Base-by-base conservation (phyloP, 345 rosid genomes). In the Bruguiera sexangula region DNA sequence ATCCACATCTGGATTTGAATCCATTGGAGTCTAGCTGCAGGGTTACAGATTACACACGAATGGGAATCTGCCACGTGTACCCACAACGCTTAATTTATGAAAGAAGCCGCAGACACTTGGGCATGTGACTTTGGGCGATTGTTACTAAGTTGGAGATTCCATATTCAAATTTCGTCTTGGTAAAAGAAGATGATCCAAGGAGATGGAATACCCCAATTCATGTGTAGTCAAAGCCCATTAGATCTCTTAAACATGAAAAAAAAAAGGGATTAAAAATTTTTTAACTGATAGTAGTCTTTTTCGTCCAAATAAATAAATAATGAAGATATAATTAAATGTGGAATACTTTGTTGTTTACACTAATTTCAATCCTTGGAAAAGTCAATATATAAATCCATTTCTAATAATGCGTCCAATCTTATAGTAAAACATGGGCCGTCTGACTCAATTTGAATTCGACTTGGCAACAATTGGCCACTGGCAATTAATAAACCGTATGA, bases 121-220 rank as follows among this genome's bases (percentile, higher is more conserved):
- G 21, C 66, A 72, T 72, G 70, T 72, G 76, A 72, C 66, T 58
- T 66, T 9, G 51, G 66, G 51, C 34, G 46, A 43, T 43, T 15
- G 5, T 43, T 13, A 43, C 0, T 3, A 43, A 43, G 15, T 43
- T 43, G 50, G 50, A 43, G 50, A 43, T 43, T 43, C 50, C 19
- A 13, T 43, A 43, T 43, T 43, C 50, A 15, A 43, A 43, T 43
- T 43, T 43, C 50, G 13, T 43, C 50, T 43, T 0, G 18, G 50
- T 15, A 43, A 43, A 5, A 18, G 50, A 4, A 10, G 48, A 11
- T 39, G 16, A 39, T 39, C 48, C 13, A 39, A 39, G 48, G 13
- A 3, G 16, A 11, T 39, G 16, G 9, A 34, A 34, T 39, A 39
- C 48, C 16, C 16, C 48, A 39, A 39, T 39, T 39, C 48, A 39